Conservation (phyloP, 495 filamentous ascomycete genomes). For the Trichoderma reesei region DNA sequence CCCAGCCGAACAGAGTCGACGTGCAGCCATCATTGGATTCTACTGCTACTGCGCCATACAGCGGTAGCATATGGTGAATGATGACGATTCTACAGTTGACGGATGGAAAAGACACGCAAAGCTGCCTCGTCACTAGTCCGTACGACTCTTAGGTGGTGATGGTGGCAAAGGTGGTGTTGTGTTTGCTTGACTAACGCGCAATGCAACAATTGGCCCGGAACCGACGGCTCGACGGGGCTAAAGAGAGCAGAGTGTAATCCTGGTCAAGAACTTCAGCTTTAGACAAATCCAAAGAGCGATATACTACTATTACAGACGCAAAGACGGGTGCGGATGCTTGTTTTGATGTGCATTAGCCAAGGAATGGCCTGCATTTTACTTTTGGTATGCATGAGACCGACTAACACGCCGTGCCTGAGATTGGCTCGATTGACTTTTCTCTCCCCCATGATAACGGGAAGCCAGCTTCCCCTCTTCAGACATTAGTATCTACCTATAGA, state of each 20-base stretch:
- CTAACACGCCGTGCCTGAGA: slow-evolving; percentile 1
- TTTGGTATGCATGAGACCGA: slow-evolving; percentile 2
- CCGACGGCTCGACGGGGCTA: background rate
- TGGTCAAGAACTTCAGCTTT: background rate
- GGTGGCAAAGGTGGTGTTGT: too few species aligned
- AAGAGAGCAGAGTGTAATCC: background rate
- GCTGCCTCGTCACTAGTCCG: too few species aligned
- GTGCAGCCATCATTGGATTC: too few species aligned
- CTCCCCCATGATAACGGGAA: background rate
- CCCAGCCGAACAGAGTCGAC: too few species aligned
- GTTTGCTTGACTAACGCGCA: too few species aligned
- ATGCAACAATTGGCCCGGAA: too few species aligned
- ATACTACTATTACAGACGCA: background rate
- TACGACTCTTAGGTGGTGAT: too few species aligned
- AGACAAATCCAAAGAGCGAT: background rate
- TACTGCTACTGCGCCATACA: too few species aligned
- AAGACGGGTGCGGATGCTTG: background rate
- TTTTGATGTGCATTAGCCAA: slow-evolving; percentile 2
- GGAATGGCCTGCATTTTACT: slow-evolving; percentile 5
- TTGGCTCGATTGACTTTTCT: background rate
- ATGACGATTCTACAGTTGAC: too few species aligned
- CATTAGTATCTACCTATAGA: background rate
- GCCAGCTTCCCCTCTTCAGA: background rate
- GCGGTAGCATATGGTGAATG: too few species aligned
- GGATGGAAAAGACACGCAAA: too few species aligned